phyloP scores from a whole-genome alignment of 2,329 filamentous ascomycete species.

The Verticillium nubilum region DNA sequence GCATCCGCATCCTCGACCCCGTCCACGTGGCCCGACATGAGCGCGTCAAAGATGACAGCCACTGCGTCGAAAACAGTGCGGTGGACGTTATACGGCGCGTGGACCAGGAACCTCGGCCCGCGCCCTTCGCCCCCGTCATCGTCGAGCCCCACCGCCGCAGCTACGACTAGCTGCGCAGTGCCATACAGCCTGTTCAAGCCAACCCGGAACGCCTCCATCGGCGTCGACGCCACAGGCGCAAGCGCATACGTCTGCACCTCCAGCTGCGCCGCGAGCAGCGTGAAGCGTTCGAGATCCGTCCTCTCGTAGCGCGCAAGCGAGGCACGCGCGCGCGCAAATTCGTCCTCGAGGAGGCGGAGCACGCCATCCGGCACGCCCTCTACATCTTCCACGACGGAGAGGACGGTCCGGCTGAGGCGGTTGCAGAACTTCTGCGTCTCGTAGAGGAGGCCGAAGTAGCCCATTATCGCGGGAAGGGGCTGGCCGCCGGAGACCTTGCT shows the following conservation, averaged over 20 bases:
- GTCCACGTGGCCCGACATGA: constrained; percentile 23
- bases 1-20: constrained; percentile 10
- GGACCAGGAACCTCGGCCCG: constrained; percentile 29
- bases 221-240: constrained; percentile 33
- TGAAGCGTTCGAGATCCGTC: constrained; percentile 42
- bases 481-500: constrained; percentile 36
- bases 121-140: no score
- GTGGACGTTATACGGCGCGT: constrained; percentile 45
- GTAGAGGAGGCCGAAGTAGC: constrained; percentile 38
- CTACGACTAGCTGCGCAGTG: constrained; percentile 41
- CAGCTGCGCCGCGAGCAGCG: constrained; percentile 41
- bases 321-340: constrained; percentile 42
- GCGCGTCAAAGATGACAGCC: constrained; percentile 27
- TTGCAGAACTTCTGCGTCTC: constrained; percentile 47
- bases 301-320: constrained; percentile 36
- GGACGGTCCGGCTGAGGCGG: constrained; percentile 40
- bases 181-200: constrained; percentile 41
- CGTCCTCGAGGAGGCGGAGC: constrained; percentile 44
- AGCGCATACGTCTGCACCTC: constrained; percentile 51
- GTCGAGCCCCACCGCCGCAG: constrained; percentile 23
- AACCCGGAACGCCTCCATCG: constrained; percentile 31
- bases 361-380: constrained; percentile 40
- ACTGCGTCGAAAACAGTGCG: constrained; percentile 37
- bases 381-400: constrained; percentile 38
- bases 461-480: constrained; percentile 33